Evolutionary conservation across 2,329 filamentous ascomycete genomes (phyloP), one percentile per base, ranked within the genome.

Genomic region (Verticillium isaacii): DNA sequence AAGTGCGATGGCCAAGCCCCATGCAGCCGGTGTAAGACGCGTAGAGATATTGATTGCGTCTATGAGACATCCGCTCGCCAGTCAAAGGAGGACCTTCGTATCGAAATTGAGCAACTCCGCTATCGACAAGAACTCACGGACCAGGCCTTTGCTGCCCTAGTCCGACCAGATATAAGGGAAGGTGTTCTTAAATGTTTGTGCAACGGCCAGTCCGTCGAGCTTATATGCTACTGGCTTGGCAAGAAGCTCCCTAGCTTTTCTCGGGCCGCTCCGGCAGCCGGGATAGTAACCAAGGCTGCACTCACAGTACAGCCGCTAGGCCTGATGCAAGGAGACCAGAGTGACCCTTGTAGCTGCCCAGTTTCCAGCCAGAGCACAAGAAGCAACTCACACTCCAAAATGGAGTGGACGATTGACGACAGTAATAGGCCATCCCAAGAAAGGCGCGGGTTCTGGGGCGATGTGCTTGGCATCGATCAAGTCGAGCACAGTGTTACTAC

Each of bases 61-160:
- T 89, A 89, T 73, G 85, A 88, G 66, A 70, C 86, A 7, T 86
- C 85, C 0, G 81, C 88, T 5, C 84, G 86, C 54, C 85, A 87
- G 66, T 87, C 85, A 12, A 89, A 89, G 64, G 85, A 88, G 63
- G 80, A 82, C 59, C 78, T 89, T 5, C 81, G 86, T 55, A 76
- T 75, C 68, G 85, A 88, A 67, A 85, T 88, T 63, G 86, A 88
- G 60, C 73, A 73, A 29, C 73, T 89, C 37, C 82, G 82, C 57
- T 77, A 77, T 15, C 80, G 82, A 54, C 82, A 86, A 68, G 80
- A 78, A 23, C 80, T 80, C 54, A 85, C 74, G 70, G 82, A 88
- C 32, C 78, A 79, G 34, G 79, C 88, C 57, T 74, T 89, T 32
- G 74, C 79, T 3, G 85, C 85, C 11, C 78, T 89, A 56, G 71